Conservation (phyloP, 805 yeast genomes). For the Candida sonorensis region DNA sequence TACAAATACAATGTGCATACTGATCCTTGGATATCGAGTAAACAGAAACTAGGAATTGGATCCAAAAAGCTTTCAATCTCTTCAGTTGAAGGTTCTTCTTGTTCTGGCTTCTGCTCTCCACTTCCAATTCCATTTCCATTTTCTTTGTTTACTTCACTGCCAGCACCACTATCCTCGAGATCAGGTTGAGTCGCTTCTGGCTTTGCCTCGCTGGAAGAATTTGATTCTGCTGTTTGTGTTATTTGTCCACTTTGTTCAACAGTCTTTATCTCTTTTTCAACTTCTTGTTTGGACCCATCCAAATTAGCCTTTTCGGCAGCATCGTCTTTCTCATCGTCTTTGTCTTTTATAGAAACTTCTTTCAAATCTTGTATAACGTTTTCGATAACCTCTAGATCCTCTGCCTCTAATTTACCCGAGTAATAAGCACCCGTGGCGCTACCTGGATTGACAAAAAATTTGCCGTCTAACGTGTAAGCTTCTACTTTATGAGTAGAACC, state of each 20-base stretch:
- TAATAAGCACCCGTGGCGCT: slow-evolving; percentile 90
- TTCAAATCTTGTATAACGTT: slow-evolving; percentile 21
- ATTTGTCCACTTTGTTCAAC: no score
- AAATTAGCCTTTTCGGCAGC: background rate
- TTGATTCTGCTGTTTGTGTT: no score
- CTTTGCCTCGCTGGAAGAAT: no score
- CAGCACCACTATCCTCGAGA: no score
- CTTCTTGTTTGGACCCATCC: slow-evolving; percentile 4
- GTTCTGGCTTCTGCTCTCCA: slow-evolving; percentile 9
- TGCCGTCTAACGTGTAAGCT: slow-evolving; percentile 87
- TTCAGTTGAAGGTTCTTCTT: slow-evolving; percentile 15
- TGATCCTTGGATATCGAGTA: slow-evolving; percentile 77
- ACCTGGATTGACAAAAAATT: slow-evolving; percentile 94
- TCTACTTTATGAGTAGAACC: slow-evolving; percentile 93
- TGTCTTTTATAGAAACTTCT: slow-evolving; percentile 3
- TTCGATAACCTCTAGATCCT: slow-evolving; percentile 37
- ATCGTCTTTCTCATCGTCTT: background rate
- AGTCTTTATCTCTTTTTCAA: no score
- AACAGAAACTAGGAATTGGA: slow-evolving; percentile 80
- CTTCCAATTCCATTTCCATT: background rate
- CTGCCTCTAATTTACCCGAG: slow-evolving; percentile 54
- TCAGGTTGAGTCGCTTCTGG: no score
- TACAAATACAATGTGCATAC: slow-evolving; percentile 80
- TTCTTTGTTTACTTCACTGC: no score
- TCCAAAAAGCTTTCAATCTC: slow-evolving; percentile 25